phyloP scores from a whole-genome alignment of 169 alveolate species.

The Eimeria necatrix region DNA sequence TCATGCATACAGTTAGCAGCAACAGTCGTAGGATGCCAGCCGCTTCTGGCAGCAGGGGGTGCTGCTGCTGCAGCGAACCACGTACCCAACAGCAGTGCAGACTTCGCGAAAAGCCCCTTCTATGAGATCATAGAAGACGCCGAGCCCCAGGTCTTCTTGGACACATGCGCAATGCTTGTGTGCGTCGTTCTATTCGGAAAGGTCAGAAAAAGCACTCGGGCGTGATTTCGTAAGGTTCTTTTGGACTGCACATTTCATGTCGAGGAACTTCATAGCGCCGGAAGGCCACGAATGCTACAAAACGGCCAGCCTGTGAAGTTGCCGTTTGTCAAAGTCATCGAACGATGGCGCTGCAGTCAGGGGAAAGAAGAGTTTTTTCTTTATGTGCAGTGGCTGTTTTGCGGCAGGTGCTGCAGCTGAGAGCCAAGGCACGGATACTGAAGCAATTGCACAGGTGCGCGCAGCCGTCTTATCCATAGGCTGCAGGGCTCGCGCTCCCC shows the following conservation, averaged over 20 bases:
- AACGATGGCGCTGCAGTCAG: background rate
- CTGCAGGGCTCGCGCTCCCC: background rate
- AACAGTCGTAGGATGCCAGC: slow-evolving; percentile 51
- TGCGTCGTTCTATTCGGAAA: slow-evolving; percentile 69
- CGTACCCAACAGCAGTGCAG: background rate
- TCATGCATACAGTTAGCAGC: slow-evolving; percentile 62
- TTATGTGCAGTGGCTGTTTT: background rate
- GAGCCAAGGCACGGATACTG: slow-evolving; percentile 74
- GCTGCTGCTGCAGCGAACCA: slow-evolving; percentile 6
- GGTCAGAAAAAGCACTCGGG: slow-evolving; percentile 3
- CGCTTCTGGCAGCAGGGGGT: slow-evolving; percentile 45
- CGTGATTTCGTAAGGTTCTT: too few relatives aligned
- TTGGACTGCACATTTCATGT: too few relatives aligned
- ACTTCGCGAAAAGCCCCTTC: background rate
- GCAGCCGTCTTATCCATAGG: background rate
- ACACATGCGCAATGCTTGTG: slow-evolving; percentile 69
- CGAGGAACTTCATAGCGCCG: too few relatives aligned
- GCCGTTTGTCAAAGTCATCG: background rate
- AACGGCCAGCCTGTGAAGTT: background rate
- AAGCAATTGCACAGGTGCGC: slow-evolving; percentile 64
- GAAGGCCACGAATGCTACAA: too few relatives aligned
- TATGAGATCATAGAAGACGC: background rate
- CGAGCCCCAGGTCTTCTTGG: slow-evolving; percentile 69
- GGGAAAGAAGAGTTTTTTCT: too few relatives aligned
- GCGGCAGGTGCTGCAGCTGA: slow-evolving; percentile 74